A percentile compares a stretch with the other conserved stretches of the same genome.
phyloP scores from a whole-genome alignment of 129 eudicot species.

The Arctium lappa region DNA sequence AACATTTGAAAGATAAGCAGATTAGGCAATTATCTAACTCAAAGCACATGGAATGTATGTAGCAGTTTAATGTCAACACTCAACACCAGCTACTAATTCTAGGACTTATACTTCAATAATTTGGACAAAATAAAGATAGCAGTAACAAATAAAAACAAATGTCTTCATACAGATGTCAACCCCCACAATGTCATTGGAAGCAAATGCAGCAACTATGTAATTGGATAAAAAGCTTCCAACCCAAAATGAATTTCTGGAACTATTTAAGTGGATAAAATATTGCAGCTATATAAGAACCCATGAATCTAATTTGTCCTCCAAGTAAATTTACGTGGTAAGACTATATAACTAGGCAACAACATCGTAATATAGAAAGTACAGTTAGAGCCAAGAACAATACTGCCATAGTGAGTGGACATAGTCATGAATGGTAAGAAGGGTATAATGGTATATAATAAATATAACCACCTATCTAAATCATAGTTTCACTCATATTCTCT shows the following conservation, averaged over 20 bases:
- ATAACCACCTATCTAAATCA: background rate
- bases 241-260: background rate
- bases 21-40: background rate
- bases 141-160: background rate
- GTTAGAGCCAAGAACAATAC: background rate
- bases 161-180: background rate
- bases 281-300: background rate
- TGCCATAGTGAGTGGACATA: background rate
- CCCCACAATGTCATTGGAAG: conserved; percentile 4
- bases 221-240: background rate
- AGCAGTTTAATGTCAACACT: background rate
- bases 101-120: background rate
- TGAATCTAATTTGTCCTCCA: conserved; percentile 5
- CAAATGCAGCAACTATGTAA: background rate
- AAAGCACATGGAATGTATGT: conserved; percentile 7
- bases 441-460: background rate
- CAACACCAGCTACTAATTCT: background rate
- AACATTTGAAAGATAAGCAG: background rate
- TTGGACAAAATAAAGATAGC: background rate
- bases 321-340: background rate
- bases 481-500: background rate
- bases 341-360: background rate
- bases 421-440: background rate
- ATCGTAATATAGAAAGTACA: background rate
- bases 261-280: background rate